These are phyloP conservation scores for Cucumis hystrix DNA, from an alignment of 306 rosid genomes.

Conservation along the genomic window DNA sequence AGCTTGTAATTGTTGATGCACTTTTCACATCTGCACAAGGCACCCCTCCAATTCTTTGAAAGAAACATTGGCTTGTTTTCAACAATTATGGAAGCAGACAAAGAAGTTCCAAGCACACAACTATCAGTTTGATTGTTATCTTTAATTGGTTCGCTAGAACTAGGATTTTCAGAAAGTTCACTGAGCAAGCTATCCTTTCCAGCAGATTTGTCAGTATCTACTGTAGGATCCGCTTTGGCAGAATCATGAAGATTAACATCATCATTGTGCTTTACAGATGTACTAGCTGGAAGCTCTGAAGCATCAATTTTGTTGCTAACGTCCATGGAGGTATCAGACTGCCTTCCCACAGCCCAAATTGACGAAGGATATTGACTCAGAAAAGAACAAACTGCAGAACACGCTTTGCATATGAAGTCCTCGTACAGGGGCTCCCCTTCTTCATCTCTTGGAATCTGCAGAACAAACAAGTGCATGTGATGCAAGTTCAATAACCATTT, in stretches of 20 bases:
- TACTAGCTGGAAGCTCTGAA: slow-evolving; percentile 33
- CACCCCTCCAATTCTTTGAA: slow-evolving; percentile 73
- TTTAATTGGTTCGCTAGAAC: slow-evolving; percentile 12
- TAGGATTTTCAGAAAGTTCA: slow-evolving; percentile 21
- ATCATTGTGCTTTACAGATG: slow-evolving; percentile 26
- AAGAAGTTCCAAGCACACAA: slow-evolving; percentile 55
- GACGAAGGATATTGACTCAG: slow-evolving; percentile 50
- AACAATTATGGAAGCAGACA: slow-evolving; percentile 21
- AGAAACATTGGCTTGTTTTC: slow-evolving; percentile 67
- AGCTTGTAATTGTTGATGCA: slow-evolving; percentile 43
- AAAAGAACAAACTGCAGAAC: slow-evolving; percentile 66
- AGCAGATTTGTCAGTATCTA: slow-evolving; percentile 21
- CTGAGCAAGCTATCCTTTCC: slow-evolving; percentile 21
- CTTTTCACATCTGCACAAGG: slow-evolving; percentile 62
- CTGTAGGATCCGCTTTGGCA: slow-evolving; percentile 13
- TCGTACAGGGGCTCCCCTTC: slow-evolving; percentile 89
- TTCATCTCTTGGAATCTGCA: slow-evolving; percentile 83
- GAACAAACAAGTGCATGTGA: slow-evolving; percentile 3
- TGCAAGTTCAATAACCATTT: background rate
- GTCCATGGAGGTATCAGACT: slow-evolving; percentile 19
- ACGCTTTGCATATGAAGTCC: slow-evolving; percentile 65
- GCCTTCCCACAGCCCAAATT: slow-evolving; percentile 41
- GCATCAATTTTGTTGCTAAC: slow-evolving; percentile 48
- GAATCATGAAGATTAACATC: slow-evolving; percentile 14
- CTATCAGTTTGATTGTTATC: slow-evolving; percentile 15